A percentile compares a stretch with the other conserved stretches of the same genome.
Evolutionary conservation across 768 basidiomycete species (phyloP).

Genomic region (Tylopilus cervinicoccineus): DNA sequence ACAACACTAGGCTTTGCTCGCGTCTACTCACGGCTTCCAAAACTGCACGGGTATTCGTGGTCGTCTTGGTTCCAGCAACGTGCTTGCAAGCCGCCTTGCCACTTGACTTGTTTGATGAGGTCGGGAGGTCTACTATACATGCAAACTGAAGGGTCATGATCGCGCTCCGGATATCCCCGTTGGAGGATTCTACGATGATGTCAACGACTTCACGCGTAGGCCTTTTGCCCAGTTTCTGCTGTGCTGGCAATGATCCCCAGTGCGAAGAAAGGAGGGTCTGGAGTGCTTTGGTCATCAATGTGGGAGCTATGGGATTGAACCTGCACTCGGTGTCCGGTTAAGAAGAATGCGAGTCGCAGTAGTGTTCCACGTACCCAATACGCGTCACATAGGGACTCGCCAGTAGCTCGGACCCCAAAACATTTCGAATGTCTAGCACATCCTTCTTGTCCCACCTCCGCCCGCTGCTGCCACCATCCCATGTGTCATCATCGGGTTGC

Average conservation of each 20-base stretch:
- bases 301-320: conserved; percentile 90
- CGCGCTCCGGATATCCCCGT: conserved; percentile 91
- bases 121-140: conserved; percentile 42
- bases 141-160: conserved; percentile 92
- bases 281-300: conserved; percentile 77
- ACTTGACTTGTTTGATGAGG: conserved; percentile 14
- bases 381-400: conserved; percentile 74
- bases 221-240: conserved; percentile 19
- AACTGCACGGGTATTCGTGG: conserved; percentile 31
- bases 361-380: conserved; percentile 54
- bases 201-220: conserved; percentile 70
- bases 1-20: conserved; percentile 83
- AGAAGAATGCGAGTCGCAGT: background rate
- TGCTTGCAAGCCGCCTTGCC: conserved; percentile 33
- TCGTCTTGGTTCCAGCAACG: conserved; percentile 10
- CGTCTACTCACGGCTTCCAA: conserved; percentile 75
- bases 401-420: conserved; percentile 66
- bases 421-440: conserved; percentile 62
- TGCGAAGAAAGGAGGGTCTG: conserved; percentile 51
- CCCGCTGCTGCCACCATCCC: conserved; percentile 42
- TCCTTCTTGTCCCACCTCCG: conserved; percentile 47
- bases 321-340: conserved; percentile 36
- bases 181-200: conserved; percentile 69
- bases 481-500: conserved; percentile 42
- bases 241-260: conserved; percentile 33